Evolutionary conservation across 805 yeast genomes (phyloP).

Genomic region (Candida succiphila): DNA sequence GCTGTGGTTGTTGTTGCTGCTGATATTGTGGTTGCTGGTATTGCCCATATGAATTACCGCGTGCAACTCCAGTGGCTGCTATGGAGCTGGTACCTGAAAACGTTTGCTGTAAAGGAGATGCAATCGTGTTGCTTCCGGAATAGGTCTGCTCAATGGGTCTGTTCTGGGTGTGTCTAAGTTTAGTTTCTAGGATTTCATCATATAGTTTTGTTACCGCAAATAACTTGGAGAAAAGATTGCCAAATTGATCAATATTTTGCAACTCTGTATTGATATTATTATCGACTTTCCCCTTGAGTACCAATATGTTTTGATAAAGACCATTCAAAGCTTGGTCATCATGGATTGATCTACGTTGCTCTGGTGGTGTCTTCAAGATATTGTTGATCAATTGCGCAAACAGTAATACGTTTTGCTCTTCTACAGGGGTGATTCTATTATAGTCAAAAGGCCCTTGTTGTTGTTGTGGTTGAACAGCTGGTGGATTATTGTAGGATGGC

Average conservation of each 20-base stretch:
- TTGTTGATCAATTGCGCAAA: conserved; percentile 60
- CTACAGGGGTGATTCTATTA: conserved; percentile 41
- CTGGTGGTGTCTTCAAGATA: conserved; percentile 32
- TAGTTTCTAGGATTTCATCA: conserved; percentile 59
- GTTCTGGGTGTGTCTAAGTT: no score
- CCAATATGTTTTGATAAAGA: conserved; percentile 47
- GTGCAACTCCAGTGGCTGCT: no score
- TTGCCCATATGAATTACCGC: no score
- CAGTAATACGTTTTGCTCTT: conserved; percentile 59
- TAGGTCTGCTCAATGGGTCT: no score
- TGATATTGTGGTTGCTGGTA: conserved; percentile 4
- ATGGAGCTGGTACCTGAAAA: no score
- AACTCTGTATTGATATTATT: conserved; percentile 46
- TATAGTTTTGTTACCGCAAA: conserved; percentile 69
- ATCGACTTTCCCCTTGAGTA: conserved; percentile 62
- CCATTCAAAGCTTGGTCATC: conserved; percentile 44
- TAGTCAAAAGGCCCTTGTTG: conserved; percentile 5
- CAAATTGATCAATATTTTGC: conserved; percentile 51
- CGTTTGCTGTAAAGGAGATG: no score
- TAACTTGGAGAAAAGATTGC: conserved; percentile 70
- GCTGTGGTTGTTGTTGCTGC: conserved; percentile 2
- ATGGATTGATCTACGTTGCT: conserved; percentile 20
- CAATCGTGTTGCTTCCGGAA: no score
- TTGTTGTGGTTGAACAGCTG: conserved; percentile 4
- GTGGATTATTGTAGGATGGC: conserved; percentile 1